Conservation (phyloP, 1,284 basidiomycete species). For the Phaffia rhodozyma region DNA sequence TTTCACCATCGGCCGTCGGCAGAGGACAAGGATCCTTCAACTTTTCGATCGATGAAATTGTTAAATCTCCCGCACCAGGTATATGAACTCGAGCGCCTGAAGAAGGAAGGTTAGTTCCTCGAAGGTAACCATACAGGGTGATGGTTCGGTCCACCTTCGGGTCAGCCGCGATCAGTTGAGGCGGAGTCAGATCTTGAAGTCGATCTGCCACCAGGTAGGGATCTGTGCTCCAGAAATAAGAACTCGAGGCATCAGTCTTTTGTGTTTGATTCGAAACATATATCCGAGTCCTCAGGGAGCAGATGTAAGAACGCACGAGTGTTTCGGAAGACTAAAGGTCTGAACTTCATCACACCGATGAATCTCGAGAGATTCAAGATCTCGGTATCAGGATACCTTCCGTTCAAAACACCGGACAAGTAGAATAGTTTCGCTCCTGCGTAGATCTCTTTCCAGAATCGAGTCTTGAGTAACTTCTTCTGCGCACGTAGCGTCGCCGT, state of each 20-base stretch:
- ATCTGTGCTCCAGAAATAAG: constrained; percentile 40
- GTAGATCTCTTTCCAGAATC: constrained; percentile 99
- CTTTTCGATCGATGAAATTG: constrained; percentile 58
- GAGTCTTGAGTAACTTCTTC: constrained; percentile 91
- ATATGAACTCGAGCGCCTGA: constrained; percentile 78
- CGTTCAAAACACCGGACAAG: constrained; percentile 92
- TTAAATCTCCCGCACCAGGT: constrained; percentile 83
- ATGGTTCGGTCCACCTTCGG: constrained; percentile 74
- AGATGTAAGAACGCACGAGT: constrained; percentile 26
- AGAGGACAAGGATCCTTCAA: constrained; percentile 90
- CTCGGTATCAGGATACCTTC: constrained; percentile 93
- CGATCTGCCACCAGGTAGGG: constrained; percentile 95
- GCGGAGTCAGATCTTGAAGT: constrained; percentile 84
- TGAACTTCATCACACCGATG: constrained; percentile 97
- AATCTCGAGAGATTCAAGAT: constrained; percentile 92
- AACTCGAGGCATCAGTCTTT: no score
- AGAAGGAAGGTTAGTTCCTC: constrained; percentile 73
- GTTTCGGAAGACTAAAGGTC: constrained; percentile 92
- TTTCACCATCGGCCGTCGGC: constrained; percentile 84
- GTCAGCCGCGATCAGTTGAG: constrained; percentile 67
- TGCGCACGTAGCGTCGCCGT: constrained; percentile 72
- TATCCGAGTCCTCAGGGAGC: no score
- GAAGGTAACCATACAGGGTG: constrained; percentile 88
- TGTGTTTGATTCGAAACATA: no score
- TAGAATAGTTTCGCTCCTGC: constrained; percentile 98